Percentiles rank a stretch among this genome's conserved stretches.
These are phyloP conservation scores for Parietaria judaica DNA, from an alignment of 306 rosid genomes.

Conservation along the genomic window DNA sequence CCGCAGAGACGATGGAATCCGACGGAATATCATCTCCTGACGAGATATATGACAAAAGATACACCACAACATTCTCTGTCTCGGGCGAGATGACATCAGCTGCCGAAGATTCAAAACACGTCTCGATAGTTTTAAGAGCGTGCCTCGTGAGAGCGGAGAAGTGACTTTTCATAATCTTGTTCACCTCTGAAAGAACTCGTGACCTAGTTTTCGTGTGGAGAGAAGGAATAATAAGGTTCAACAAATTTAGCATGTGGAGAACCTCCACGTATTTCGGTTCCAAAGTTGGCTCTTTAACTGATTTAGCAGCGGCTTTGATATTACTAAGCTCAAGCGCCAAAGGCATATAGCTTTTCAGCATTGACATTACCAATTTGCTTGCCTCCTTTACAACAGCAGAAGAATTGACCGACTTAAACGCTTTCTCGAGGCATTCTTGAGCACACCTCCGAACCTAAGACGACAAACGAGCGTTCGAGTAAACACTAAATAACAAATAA, in stretches of 20 bases:
- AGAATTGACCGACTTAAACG: conserved; percentile 43
- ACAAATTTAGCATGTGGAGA: conserved; percentile 56
- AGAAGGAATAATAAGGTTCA: conserved; percentile 53
- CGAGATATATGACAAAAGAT: conserved; percentile 59
- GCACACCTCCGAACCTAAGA: conserved; percentile 81
- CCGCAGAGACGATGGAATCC: conserved; percentile 57
- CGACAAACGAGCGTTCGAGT: neutral
- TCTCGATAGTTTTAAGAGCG: conserved; percentile 49
- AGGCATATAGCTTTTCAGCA: conserved; percentile 51
- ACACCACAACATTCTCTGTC: conserved; percentile 38
- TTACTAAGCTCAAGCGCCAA: conserved; percentile 34
- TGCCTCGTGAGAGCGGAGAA: conserved; percentile 54
- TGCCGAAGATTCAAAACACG: conserved; percentile 45
- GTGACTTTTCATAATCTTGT: conserved; percentile 40
- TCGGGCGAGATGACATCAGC: conserved; percentile 33
- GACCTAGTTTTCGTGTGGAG: conserved; percentile 48
- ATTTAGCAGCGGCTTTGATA: conserved; percentile 25
- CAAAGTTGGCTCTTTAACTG: conserved; percentile 26
- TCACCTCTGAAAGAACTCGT: conserved; percentile 44
- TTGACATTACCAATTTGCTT: conserved; percentile 64
- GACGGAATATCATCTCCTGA: conserved; percentile 57
- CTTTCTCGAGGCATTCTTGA: conserved; percentile 64
- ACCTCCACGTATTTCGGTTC: conserved; percentile 53
- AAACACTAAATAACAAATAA: too few species aligned
- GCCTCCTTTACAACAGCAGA: conserved; percentile 51